Conservation (phyloP, 2,329 filamentous ascomycete species). For the Lecanicillium sp. region DNA sequence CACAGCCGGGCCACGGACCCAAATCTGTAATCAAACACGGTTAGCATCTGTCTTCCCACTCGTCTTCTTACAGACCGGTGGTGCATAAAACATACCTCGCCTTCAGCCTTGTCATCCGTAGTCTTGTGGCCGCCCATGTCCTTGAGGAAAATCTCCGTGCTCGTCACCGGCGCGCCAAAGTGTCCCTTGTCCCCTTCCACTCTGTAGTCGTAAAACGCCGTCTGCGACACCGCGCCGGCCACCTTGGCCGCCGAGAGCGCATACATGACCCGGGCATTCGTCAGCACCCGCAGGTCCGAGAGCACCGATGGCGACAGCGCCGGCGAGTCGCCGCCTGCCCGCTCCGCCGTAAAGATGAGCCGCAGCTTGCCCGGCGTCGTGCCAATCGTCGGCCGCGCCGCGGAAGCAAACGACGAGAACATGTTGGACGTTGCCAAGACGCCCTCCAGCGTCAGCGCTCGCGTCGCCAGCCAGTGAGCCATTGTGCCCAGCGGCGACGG, state of each 20-base stretch:
- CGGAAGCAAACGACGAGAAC: slow-evolving; percentile 45
- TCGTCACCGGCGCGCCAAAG: slow-evolving; percentile 76
- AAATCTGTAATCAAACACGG: slow-evolving; percentile 45
- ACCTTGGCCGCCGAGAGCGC: slow-evolving; percentile 74
- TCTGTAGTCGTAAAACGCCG: slow-evolving; percentile 81
- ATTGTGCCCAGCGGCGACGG: slow-evolving; percentile 57
- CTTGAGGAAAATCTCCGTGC: slow-evolving; percentile 68
- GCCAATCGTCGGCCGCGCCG: slow-evolving; percentile 51
- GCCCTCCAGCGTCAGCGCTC: slow-evolving; percentile 60
- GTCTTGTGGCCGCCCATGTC: slow-evolving; percentile 55
- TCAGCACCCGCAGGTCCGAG: slow-evolving; percentile 75
- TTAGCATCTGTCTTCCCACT: background rate
- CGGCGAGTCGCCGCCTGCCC: slow-evolving; percentile 53
- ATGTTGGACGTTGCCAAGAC: slow-evolving; percentile 54
- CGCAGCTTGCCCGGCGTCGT: slow-evolving; percentile 66
- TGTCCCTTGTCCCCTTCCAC: slow-evolving; percentile 43
- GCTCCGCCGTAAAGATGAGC: slow-evolving; percentile 71
- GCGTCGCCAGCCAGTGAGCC: slow-evolving; percentile 64
- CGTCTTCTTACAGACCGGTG: no score
- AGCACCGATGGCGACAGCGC: slow-evolving; percentile 62
- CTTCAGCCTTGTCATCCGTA: slow-evolving; percentile 52
- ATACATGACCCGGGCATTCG: slow-evolving; percentile 73
- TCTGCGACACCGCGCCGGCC: slow-evolving; percentile 86
- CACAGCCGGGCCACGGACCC: slow-evolving; percentile 67
- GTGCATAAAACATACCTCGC: slow-evolving; percentile 47